Percentiles rank a stretch among this genome's conserved stretches.
Conservation (phyloP, 371 early-diverging fungal species). For the Conidiobolus incongruus region DNA sequence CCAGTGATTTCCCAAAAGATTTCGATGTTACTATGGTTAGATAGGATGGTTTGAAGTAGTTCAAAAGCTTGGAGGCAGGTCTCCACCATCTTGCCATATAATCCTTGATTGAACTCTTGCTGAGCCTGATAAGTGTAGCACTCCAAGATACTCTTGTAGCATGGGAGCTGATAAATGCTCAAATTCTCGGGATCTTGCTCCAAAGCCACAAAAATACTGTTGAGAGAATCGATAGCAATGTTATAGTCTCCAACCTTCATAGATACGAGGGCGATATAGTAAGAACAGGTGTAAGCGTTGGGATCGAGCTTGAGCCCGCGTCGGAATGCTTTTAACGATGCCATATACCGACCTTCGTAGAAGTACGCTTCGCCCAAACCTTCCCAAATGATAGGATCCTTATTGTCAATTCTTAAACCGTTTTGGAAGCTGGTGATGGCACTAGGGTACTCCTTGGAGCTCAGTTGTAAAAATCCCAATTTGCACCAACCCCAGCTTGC, state of each 20-base stretch:
- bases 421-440: slow-evolving; percentile 63
- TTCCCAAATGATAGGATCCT: slow-evolving; percentile 50
- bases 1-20: too few relatives aligned
- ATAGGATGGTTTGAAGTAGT: too few relatives aligned
- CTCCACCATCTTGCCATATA: too few relatives aligned
- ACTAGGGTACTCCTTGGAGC: slow-evolving; percentile 22
- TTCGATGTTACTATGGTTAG: too few relatives aligned
- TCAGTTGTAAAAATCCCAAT: slow-evolving; percentile 49
- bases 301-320: slow-evolving; percentile 48
- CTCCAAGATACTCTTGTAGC: too few relatives aligned
- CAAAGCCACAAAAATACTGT: slow-evolving; percentile 18
- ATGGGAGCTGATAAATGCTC: too few relatives aligned
- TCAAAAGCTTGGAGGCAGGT: too few relatives aligned
- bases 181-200: too few relatives aligned
- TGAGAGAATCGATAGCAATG: slow-evolving; percentile 34
- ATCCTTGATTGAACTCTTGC: too few relatives aligned
- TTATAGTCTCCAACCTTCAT: slow-evolving; percentile 34
- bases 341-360: slow-evolving; percentile 62
- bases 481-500: slow-evolving; percentile 58
- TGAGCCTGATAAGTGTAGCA: too few relatives aligned
- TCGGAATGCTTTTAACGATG: slow-evolving; percentile 55
- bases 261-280: slow-evolving; percentile 29
- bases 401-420: slow-evolving; percentile 41
- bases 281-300: slow-evolving; percentile 16
- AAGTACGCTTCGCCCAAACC: slow-evolving; percentile 71